Base-by-base conservation (phyloP, 1,139 yeast species). In the Sporopachydermia cereana region DNA sequence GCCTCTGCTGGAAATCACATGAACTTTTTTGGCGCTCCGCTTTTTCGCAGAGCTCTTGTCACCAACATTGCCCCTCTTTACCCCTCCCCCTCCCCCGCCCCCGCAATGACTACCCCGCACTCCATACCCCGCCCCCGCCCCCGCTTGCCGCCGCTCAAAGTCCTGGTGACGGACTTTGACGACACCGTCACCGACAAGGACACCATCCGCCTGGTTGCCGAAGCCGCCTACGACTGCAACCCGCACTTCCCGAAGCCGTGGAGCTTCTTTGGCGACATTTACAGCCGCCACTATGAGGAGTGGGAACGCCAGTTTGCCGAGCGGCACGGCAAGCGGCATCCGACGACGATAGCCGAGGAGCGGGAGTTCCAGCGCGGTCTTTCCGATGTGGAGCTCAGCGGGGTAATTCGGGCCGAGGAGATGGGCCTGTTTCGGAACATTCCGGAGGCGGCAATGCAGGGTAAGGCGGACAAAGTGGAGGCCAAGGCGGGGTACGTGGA, bases 171-270 rank as follows among this genome's bases (percentile, higher is more conserved):
- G 2, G 91, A 82, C 55, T 82, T 84, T 80, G 91, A 82, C 56
- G 89, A 80, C 48, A 81, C 89, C 0, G 66, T 78, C 24, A 79
- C 89, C 0, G 51, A 56, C 5, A 53, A 58, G 16, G 89, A 82
- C 57, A 79, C 89, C 1, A 72, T 79, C 39, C 57, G 58, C 22
- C 55, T 71, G 3, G 65, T 79, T 2, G 78, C 80, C 2, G 63
- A 67, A 25, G 69, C 77, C 0, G 77, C 81, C 0, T 74, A 75
- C 49, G 39, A 44, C 2, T 53, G 55, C 21, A 66, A 69, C 43
- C 71, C 71, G 1, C 54, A 54, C 2, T 61, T 62, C 46, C 52
- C 57, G 3, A 72, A 74, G 2, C 56, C 59, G 1, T 75, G 79
- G 64, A 49, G 53, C 24, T 63, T 73, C 51, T 79, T 75, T 56